Base-by-base conservation (phyloP, 257 asterid species). In the Penstemon eatonii region DNA sequence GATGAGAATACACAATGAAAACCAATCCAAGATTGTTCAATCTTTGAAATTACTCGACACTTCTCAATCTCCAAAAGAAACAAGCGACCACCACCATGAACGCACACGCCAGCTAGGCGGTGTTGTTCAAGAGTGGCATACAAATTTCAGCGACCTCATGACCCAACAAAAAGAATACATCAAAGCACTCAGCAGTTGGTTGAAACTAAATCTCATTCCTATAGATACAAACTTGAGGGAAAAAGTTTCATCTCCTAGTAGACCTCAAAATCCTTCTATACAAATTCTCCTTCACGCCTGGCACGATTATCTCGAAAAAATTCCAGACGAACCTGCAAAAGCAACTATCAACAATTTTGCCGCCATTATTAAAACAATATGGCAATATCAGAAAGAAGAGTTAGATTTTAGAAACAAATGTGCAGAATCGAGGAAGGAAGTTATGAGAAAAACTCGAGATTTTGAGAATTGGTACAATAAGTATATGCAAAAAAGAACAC, bases 71-170 rank as follows among this genome's bases (percentile, higher is more conserved):
- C 84, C 92, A n/a, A 87, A 80, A 58, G 96, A 94, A 82, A 91
- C 97, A 37, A 91, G 70, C 5, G 99, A 89, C 66, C 95, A 84
- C 80, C 97, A 91, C 84, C 90, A 91, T 25, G 92, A 86, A 37
- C 92, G 88, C 53, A 94, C 97, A 0, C 84, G 78, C 63, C 96
- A 89, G 81, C 74, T 94, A 56, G 86, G 84, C 10, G 91, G 85
- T 4, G 96, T 91, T 38, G 87, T 89, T 63, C 87, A 87, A 56
- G 97, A 94, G n/a, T 94, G 97, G 96, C 78, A 74, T 39, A 61
- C 76, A 8, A 89, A 87, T 70, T 86, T 91, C 73, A 83, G 80
- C 52, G 90, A 91, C 40, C 81, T 94, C 65, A 85, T 91, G 76
- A 73, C 63, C 78, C 84, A 84, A 66, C 96, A 94, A 64, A 89